Percentiles rank a stretch among this genome's conserved stretches.
phyloP scores from a whole-genome alignment of 2,329 filamentous ascomycete genomes.

The Diaporthe humulicola region DNA sequence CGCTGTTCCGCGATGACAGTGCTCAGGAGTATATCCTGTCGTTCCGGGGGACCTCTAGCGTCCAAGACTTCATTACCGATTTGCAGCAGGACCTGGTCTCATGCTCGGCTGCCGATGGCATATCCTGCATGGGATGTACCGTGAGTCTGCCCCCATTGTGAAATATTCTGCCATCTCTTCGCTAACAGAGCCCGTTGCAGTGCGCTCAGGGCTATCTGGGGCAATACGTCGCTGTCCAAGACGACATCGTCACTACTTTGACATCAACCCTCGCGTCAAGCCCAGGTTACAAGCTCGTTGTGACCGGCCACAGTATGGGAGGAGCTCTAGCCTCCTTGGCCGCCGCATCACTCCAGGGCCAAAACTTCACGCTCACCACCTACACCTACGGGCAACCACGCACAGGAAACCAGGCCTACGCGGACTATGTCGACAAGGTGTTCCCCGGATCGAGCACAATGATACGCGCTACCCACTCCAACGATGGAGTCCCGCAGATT shows the following conservation, averaged over 20 bases:
- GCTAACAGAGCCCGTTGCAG: neutral
- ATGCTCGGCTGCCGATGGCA: constrained; percentile 8
- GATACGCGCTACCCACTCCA: constrained; percentile 61
- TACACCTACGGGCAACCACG: constrained; percentile 64
- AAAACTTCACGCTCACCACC: constrained; percentile 52
- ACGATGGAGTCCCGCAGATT: constrained; percentile 64
- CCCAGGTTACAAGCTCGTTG: constrained; percentile 52
- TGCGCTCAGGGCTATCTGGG: constrained; percentile 23
- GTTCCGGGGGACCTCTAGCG: constrained; percentile 31
- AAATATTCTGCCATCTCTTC: too few species aligned
- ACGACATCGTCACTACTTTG: constrained; percentile 15
- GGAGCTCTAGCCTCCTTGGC: constrained; percentile 61
- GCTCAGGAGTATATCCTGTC: constrained; percentile 34
- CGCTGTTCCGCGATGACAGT: constrained; percentile 35
- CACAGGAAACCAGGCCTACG: constrained; percentile 54
- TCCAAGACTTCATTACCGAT: constrained; percentile 30
- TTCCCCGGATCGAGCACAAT: constrained; percentile 40
- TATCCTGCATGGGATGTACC: constrained; percentile 26
- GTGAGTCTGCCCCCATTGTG: neutral
- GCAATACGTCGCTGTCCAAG: constrained; percentile 21
- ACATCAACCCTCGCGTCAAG: neutral
- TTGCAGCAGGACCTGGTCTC: constrained; percentile 10
- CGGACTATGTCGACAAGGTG: constrained; percentile 51
- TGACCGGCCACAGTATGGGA: constrained; percentile 62
- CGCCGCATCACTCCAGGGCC: constrained; percentile 51